Evolutionary conservation across 495 filamentous ascomycete species (phyloP).

Genomic region (Parmelia sp.): DNA sequence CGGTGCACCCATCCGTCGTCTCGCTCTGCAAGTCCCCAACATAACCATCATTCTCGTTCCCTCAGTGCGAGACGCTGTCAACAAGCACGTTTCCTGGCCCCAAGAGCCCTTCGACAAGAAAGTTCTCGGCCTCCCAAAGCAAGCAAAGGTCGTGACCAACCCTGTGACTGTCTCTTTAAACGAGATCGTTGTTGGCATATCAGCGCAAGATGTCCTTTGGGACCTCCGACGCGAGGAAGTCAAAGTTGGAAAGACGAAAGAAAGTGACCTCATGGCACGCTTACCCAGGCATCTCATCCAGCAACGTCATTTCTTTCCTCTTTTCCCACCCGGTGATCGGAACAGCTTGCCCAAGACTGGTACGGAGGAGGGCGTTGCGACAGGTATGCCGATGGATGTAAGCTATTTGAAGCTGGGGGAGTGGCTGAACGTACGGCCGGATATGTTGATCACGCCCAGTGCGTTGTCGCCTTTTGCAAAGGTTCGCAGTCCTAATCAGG

Average conservation of each 20-base stretch:
- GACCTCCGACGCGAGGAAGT: constrained; percentile 76
- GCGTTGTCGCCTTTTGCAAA: constrained; percentile 78
- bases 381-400: constrained; percentile 71
- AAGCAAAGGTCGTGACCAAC: constrained; percentile 72
- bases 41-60: constrained; percentile 80
- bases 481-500: constrained; percentile 44
- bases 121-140: constrained; percentile 68
- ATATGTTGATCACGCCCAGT: constrained; percentile 80
- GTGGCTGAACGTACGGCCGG: constrained; percentile 76
- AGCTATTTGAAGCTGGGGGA: constrained; percentile 86
- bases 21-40: constrained; percentile 61
- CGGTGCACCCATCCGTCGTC: constrained; percentile 55
- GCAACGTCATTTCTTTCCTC: constrained; percentile 82
- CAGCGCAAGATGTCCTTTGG: constrained; percentile 73
- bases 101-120: constrained; percentile 72
- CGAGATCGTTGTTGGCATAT: constrained; percentile 72
- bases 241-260: constrained; percentile 47
- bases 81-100: constrained; percentile 81
- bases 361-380: constrained; percentile 49
- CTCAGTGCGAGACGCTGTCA: constrained; percentile 76
- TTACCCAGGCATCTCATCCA: constrained; percentile 68
- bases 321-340: constrained; percentile 73
- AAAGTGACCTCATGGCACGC: constrained; percentile 57
- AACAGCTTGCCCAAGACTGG: constrained; percentile 58
- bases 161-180: constrained; percentile 82